Conservation (phyloP, 2,329 filamentous ascomycete genomes). For the Colletotrichum sidae region DNA sequence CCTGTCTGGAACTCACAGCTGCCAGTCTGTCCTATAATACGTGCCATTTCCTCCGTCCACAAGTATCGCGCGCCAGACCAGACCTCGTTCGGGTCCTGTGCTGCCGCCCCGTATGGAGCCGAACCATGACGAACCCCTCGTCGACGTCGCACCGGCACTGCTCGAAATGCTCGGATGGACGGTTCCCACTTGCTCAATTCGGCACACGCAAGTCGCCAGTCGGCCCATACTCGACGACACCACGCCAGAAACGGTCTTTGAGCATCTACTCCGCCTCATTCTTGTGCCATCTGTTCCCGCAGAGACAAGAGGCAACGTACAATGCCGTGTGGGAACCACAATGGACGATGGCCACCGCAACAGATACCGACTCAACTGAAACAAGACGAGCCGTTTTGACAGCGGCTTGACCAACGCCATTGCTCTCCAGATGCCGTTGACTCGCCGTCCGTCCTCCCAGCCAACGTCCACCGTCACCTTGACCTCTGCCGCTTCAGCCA, state of each 20-base stretch:
- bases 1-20: slow-evolving; percentile 13
- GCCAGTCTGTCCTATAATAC: slow-evolving; percentile 20
- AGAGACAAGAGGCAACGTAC: too few species aligned
- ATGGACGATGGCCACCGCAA: too few species aligned
- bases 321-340: too few species aligned
- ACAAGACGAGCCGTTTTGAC: slow-evolving; percentile 5
- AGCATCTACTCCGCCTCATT: slow-evolving; percentile 23
- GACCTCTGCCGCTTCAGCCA: neutral
- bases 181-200: slow-evolving; percentile 19
- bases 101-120: neutral
- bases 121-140: neutral
- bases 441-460: neutral
- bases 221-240: slow-evolving; percentile 6
- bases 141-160: slow-evolving; percentile 19
- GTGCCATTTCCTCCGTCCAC: slow-evolving; percentile 3
- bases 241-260: slow-evolving; percentile 18
- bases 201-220: slow-evolving; percentile 4
- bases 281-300: neutral
- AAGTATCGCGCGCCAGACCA: neutral
- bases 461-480: neutral
- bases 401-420: neutral
- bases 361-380: slow-evolving; percentile 35
- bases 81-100: slow-evolving; percentile 5
- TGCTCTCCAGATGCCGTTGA: too few species aligned
- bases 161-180: neutral